A percentile compares a stretch with the other conserved stretches of the same genome.
phyloP scores from a whole-genome alignment of 228 moss, liverwort and hornwort species.

The Sphagnum magellanicum region DNA sequence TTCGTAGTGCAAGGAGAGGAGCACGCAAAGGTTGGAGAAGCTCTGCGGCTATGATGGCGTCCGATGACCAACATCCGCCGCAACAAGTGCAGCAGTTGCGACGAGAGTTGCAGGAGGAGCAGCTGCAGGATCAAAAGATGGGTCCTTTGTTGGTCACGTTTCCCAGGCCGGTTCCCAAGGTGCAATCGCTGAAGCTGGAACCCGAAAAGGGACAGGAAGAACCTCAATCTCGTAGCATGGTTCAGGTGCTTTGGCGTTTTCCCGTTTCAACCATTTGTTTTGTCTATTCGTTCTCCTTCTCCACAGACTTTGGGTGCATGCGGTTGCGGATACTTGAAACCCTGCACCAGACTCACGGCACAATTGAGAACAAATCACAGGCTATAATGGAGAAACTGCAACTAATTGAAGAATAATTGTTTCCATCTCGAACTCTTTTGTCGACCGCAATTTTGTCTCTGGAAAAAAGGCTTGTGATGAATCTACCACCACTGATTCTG shows the following conservation, averaged over 20 bases:
- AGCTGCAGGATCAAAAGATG: background rate
- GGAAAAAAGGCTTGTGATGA: no score
- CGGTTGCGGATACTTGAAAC: no score
- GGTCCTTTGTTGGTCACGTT: conserved; percentile 4
- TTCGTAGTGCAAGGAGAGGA: no score
- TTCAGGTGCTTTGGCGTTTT: background rate
- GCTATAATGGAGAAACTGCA: background rate
- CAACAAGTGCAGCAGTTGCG: no score
- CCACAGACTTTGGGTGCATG: background rate
- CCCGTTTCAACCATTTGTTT: background rate
- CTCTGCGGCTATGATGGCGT: no score
- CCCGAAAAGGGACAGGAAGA: background rate
- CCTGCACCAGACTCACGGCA: background rate
- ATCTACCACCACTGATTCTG: no score
- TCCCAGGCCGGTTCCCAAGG: background rate
- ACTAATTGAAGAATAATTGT: background rate
- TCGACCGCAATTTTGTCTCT: no score
- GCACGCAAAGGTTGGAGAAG: no score
- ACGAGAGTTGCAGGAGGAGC: background rate
- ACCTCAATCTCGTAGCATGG: conserved; percentile 2
- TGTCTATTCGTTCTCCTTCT: background rate
- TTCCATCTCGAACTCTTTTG: background rate
- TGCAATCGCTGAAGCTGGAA: conserved; percentile 2
- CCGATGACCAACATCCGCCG: no score
- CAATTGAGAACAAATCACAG: background rate